These are phyloP conservation scores for Pestalotiopsis sp. DNA, from an alignment of 2,329 filamentous ascomycete species.

Conservation along the genomic window DNA sequence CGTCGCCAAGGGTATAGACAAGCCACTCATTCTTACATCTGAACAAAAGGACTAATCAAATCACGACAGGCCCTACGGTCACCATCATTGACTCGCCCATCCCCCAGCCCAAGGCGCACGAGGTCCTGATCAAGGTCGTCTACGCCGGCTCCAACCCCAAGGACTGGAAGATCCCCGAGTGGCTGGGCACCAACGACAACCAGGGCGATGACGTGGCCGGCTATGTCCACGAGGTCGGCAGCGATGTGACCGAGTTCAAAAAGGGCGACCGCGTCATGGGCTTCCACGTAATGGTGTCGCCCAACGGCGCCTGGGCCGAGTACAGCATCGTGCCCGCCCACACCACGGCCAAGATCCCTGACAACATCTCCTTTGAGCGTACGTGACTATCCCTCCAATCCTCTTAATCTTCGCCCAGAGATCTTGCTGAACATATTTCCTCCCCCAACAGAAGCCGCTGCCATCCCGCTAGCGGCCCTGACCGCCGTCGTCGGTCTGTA, in stretches of 20 bases:
- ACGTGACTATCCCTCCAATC: background rate
- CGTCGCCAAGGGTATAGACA: conserved; percentile 22
- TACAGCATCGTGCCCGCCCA: conserved; percentile 57
- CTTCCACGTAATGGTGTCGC: conserved; percentile 43
- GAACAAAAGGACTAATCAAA: background rate
- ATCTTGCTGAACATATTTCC: background rate
- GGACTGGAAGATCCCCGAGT: conserved; percentile 41
- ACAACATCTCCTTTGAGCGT: conserved; percentile 50
- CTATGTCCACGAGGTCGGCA: conserved; percentile 53
- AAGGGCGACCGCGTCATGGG: conserved; percentile 14
- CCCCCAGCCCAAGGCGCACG: conserved; percentile 36
- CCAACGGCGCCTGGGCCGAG: conserved; percentile 58
- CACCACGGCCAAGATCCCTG: conserved; percentile 57
- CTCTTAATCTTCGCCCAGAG: background rate
- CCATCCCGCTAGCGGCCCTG: conserved; percentile 55
- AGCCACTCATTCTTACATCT: background rate
- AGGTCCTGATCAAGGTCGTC: conserved; percentile 43
- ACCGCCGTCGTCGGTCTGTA: conserved; percentile 55
- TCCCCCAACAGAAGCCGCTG: conserved; percentile 46
- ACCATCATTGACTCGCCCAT: conserved; percentile 39
- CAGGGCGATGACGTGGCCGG: conserved; percentile 57
- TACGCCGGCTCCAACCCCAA: conserved; percentile 48
- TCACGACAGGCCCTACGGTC: conserved; percentile 30
- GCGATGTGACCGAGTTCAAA: conserved; percentile 57
- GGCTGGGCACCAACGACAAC: conserved; percentile 33